Base-by-base conservation (phyloP, 352 stramenopile species). In the Phytophthora cactorum region DNA sequence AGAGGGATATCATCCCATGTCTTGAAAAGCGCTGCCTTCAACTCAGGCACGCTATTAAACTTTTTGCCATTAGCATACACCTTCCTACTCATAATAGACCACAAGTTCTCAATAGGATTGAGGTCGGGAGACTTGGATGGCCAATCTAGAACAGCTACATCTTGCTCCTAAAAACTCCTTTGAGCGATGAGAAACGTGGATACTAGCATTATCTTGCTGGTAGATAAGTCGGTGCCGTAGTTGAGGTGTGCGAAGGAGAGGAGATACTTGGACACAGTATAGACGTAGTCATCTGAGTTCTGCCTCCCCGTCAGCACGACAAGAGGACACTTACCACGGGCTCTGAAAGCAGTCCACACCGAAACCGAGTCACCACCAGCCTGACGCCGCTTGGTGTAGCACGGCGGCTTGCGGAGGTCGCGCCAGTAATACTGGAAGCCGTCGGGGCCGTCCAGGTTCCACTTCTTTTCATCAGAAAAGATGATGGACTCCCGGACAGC, bases 401-500 rank as follows among this genome's bases (percentile, higher is more conserved):
- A 31, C 3, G 45, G 38, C 2, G 52, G 43, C 8, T 17, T 9
- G 1, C 58, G 59, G 0, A 73, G 0, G 44, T 78, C 72, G 0
- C 55, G 59, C 69, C 76, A 88, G 34, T 75, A 78, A 11, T 59
- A 11, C 31, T 78, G 58, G 6, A 65, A 70, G 0, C 74, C 68
- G 25, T 87, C 75, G 2, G 68, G 70, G 0, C 74, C 75, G 22
- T 84, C 75, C 4, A 79, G 46, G 43, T 78, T 82, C 34, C 65
- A 82, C 32, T 77, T 80, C 56, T 81, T 81, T 29, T 82, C 70
- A 14, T 87, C 70, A 0, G 72, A 79, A 43, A 81, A 83, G 54
- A 83, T 70, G 14, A 22, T 22, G 17, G 17, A 22, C 17, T 0
- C 17, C 17, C 17, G 0, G 17, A 22, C 17, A 22, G 17, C 17